phyloP scores from a whole-genome alignment of 768 basidiomycete genomes.

The Rhizopogon vinicolor region DNA sequence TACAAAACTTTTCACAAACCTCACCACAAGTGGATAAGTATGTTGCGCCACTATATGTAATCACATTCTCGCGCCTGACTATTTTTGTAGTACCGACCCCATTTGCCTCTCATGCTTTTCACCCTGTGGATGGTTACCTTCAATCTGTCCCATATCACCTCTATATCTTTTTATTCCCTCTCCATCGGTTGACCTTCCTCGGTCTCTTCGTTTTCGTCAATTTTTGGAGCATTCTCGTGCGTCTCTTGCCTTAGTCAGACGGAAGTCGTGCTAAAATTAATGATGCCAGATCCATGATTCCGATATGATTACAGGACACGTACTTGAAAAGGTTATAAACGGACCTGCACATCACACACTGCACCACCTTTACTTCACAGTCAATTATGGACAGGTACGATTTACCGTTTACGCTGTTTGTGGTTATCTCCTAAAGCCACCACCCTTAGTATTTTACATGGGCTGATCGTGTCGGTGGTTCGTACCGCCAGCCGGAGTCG shows the following conservation, averaged over 20 bases:
- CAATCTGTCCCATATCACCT: constrained; percentile 96
- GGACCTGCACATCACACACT: constrained; percentile 98
- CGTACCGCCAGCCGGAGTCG: constrained; percentile 85
- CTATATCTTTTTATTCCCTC: constrained; percentile 85
- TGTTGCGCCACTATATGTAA: constrained; percentile 27
- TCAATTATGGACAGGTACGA: constrained; percentile 88
- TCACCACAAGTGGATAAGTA: constrained; percentile 98
- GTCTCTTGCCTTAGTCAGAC: constrained; percentile 20
- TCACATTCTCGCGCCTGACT: constrained; percentile 4
- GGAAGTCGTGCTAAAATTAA: not conserved
- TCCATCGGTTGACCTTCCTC: constrained; percentile 83
- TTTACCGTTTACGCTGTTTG: constrained; percentile 2
- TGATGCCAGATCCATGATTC: constrained; percentile 86
- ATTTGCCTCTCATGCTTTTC: constrained; percentile 97
- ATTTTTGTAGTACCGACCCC: constrained; percentile 80
- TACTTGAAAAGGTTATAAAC: constrained; percentile 87
- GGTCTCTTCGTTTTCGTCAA: constrained; percentile 89
- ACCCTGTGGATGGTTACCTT: constrained; percentile 89
- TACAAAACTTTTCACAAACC: constrained; percentile 96
- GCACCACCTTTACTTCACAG: constrained; percentile 95
- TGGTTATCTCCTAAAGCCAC: constrained; percentile 8
- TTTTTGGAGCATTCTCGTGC: constrained; percentile 87
- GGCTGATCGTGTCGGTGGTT: constrained; percentile 79
- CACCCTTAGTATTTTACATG: constrained; percentile 88
- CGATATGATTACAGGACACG: constrained; percentile 94